Evolutionary conservation across 257 asterid species (phyloP).

Genomic region (Salvia hispanica): DNA sequence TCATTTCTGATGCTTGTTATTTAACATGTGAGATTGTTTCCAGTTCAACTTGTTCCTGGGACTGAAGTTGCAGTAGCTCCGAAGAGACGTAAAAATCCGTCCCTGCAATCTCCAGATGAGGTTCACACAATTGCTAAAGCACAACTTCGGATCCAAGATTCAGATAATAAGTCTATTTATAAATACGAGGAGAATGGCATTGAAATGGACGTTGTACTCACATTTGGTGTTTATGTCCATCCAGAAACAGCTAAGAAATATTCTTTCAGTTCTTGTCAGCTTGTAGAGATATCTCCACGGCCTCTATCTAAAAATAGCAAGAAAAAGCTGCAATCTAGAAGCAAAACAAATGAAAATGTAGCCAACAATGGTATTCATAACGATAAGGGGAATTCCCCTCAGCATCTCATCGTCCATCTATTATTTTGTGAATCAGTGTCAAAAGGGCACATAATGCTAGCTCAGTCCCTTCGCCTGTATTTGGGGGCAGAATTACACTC

Average conservation of each 20-base stretch:
- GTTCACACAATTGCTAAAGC: slow-evolving; percentile 47
- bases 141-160: slow-evolving; percentile 77
- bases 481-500: slow-evolving; percentile 83
- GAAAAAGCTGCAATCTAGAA: slow-evolving; percentile 48
- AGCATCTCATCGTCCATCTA: slow-evolving; percentile 50
- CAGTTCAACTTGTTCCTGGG: slow-evolving; percentile 97
- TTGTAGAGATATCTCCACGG: slow-evolving; percentile 63
- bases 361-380: slow-evolving; percentile 40
- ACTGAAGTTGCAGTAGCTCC: slow-evolving; percentile 96
- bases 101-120: slow-evolving; percentile 43
- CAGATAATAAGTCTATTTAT: slow-evolving; percentile 49
- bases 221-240: slow-evolving; percentile 74
- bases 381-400: slow-evolving; percentile 38
- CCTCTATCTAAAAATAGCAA: slow-evolving; percentile 45
- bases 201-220: slow-evolving; percentile 64
- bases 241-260: slow-evolving; percentile 81
- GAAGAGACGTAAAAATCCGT: slow-evolving; percentile 75
- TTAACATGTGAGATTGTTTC: slow-evolving; percentile 42
- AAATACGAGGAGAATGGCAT: slow-evolving; percentile 53
- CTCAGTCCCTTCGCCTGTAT: slow-evolving; percentile 81
- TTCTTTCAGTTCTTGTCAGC: slow-evolving; percentile 62
- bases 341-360: slow-evolving; percentile 52
- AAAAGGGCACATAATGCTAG: slow-evolving; percentile 87
- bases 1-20: slow-evolving; percentile 10
- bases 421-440: slow-evolving; percentile 77